These are phyloP conservation scores for Brassica balearica DNA, from an alignment of 441 rosid genomes.

Conservation along the genomic window DNA sequence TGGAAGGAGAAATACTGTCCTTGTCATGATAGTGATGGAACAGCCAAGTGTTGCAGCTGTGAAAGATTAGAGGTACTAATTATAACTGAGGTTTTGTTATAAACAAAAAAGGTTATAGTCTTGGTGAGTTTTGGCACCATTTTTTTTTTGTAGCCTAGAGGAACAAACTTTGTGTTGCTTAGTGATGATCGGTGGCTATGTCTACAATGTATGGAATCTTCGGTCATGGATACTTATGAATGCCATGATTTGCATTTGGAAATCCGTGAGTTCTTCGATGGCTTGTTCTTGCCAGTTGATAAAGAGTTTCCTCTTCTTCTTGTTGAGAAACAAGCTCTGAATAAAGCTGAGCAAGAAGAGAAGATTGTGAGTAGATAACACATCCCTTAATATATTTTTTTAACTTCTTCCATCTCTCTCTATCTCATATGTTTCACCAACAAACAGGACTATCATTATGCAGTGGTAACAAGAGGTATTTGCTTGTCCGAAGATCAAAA, in stretches of 20 bases:
- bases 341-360: conserved; percentile 86
- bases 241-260: conserved; percentile 76
- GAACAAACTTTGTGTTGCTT: conserved; percentile 64
- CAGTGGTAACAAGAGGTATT: conserved; percentile 90
- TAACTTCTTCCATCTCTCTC: neutral
- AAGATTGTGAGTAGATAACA: conserved; percentile 58
- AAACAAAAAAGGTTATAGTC: neutral
- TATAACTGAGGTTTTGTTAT: neutral
- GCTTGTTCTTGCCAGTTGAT: conserved; percentile 72
- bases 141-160: conserved; percentile 59
- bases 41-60: conserved; percentile 93
- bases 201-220: conserved; percentile 76
- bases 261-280: conserved; percentile 78
- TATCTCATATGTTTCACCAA: conserved; percentile 9
- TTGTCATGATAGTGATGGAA: conserved; percentile 79
- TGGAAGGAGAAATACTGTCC: conserved; percentile 94
- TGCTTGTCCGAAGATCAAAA: conserved; percentile 90
- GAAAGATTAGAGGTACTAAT: conserved; percentile 83
- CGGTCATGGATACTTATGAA: conserved; percentile 78
- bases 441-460: conserved; percentile 73
- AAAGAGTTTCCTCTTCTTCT: conserved; percentile 79
- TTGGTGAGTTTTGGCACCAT: neutral
- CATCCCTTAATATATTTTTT: neutral
- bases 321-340: conserved; percentile 86
- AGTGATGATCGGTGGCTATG: conserved; percentile 87